Conservation (phyloP, 1,139 yeast species). For the Arxiozyma telluris region DNA sequence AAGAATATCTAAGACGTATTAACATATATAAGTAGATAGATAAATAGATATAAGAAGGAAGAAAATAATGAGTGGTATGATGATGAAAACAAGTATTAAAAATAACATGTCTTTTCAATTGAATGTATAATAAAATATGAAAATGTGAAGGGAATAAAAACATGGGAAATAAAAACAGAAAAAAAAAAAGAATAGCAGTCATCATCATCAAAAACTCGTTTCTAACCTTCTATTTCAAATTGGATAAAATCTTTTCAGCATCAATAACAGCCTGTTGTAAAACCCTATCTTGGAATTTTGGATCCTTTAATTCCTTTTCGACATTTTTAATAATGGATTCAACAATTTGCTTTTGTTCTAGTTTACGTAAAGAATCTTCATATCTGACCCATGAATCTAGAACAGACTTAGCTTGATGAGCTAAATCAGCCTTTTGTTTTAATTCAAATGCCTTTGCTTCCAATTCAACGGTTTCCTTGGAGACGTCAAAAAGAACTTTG, state of each 20-base stretch:
- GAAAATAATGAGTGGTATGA: neutral
- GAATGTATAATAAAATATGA: too few relatives aligned
- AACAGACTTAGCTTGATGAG: constrained; percentile 85
- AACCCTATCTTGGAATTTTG: constrained; percentile 90
- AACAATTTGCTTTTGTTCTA: constrained; percentile 89
- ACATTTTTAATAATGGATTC: constrained; percentile 82
- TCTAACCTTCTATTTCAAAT: constrained; percentile 18
- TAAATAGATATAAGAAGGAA: neutral
- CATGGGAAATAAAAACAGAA: neutral
- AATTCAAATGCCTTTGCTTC: constrained; percentile 91
- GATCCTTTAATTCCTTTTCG: constrained; percentile 71
- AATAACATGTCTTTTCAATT: neutral
- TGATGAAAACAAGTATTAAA: neutral
- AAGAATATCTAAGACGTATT: constrained; percentile 4
- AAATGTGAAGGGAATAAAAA: neutral
- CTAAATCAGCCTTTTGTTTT: constrained; percentile 83
- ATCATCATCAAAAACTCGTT: neutral
- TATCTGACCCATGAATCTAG: constrained; percentile 99
- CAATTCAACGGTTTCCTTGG: constrained; percentile 92
- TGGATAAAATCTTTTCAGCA: constrained; percentile 70
- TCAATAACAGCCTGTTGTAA: constrained; percentile 87
- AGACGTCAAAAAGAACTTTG: constrained; percentile 80
- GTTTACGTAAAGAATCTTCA: constrained; percentile 93
- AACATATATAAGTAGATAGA: neutral
- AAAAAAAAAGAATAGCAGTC: neutral